Conservation (phyloP, 1,139 yeast species). For the Suhomyces atakaporum region DNA sequence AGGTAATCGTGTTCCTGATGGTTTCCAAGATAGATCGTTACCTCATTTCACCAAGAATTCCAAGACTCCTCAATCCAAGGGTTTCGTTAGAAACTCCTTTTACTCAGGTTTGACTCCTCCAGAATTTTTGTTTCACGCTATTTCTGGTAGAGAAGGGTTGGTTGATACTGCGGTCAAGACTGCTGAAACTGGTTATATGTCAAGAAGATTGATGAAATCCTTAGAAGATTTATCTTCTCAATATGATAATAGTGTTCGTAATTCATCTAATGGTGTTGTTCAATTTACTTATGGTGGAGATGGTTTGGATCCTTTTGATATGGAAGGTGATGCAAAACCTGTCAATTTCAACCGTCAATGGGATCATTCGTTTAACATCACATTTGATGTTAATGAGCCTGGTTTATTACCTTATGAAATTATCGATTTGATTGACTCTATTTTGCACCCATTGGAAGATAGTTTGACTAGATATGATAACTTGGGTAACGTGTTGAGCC, state of each 20-base stretch:
- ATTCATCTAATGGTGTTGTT: constrained; percentile 93
- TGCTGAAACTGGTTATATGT: constrained; percentile 99
- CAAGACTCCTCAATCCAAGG: constrained; percentile 96
- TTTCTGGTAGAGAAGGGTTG: constrained; percentile 98
- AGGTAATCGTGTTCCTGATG: constrained; percentile 99
- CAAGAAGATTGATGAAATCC: constrained; percentile 97
- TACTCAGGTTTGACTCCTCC: constrained; percentile 94
- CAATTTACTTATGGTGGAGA: constrained; percentile 99
- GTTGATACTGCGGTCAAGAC: constrained; percentile 99
- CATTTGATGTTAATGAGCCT: constrained; percentile 55
- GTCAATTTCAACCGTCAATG: constrained; percentile 93
- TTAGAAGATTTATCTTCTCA: constrained; percentile 93
- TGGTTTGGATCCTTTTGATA: constrained; percentile 95
- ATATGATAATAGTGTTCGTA: constrained; percentile 93
- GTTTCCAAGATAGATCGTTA: constrained; percentile 96
- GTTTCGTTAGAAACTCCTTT: constrained; percentile 95
- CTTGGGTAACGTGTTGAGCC: constrained; percentile 56
- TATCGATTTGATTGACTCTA: constrained; percentile 51
- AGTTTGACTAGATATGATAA: constrained; percentile 70
- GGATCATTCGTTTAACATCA: constrained; percentile 84
- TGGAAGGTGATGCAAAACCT: constrained; percentile 98
- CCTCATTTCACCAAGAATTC: constrained; percentile 97
- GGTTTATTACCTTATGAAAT: constrained; percentile 76
- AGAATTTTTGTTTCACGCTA: constrained; percentile 96
- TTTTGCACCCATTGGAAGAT: constrained; percentile 62